A percentile compares a stretch with the other conserved stretches of the same genome.
These are phyloP conservation scores for Limonium bicolor DNA, from an alignment of 148 eudicot species.

Conservation along the genomic window DNA sequence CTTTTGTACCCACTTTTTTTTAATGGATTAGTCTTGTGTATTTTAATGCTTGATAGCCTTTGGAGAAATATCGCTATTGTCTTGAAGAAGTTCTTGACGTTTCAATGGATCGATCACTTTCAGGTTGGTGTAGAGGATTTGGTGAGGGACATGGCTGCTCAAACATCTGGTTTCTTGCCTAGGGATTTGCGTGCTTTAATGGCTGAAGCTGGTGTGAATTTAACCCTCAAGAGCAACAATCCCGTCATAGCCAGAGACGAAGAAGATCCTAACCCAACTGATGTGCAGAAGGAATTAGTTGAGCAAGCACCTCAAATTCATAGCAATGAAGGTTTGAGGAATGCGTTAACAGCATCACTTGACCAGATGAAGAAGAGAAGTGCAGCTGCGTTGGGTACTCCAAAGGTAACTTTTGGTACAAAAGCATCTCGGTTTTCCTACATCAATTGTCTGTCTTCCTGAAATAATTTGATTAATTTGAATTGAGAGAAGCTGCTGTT, in stretches of 20 bases:
- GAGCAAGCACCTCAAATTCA: conserved; percentile 18
- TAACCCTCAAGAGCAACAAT: conserved; percentile 10
- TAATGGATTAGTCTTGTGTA: neutral
- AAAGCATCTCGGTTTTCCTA: no score
- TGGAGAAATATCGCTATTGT: no score
- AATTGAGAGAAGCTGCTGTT: conserved; percentile 4
- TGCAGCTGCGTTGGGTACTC: conserved; percentile 91
- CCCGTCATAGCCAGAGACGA: conserved; percentile 20
- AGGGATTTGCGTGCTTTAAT: conserved; percentile 69
- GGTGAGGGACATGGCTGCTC: conserved; percentile 66
- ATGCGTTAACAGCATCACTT: conserved; percentile 50
- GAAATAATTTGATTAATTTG: neutral
- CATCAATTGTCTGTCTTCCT: neutral
- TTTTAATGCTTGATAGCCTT: no score
- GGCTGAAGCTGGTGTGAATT: conserved; percentile 76
- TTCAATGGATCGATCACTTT: conserved; percentile 7
- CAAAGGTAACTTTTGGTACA: conserved; percentile 42
- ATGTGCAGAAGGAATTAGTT: conserved; percentile 14
- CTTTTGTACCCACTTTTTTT: no score
- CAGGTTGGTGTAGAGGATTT: conserved; percentile 58
- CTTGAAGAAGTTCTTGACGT: no score
- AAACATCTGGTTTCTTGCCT: conserved; percentile 86
- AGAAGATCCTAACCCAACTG: conserved; percentile 7
- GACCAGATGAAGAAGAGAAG: conserved; percentile 81
- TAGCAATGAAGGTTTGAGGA: conserved; percentile 55